Evolutionary conservation across 1,284 basidiomycete genomes (phyloP).

Genomic region (Marasmius oreades): DNA sequence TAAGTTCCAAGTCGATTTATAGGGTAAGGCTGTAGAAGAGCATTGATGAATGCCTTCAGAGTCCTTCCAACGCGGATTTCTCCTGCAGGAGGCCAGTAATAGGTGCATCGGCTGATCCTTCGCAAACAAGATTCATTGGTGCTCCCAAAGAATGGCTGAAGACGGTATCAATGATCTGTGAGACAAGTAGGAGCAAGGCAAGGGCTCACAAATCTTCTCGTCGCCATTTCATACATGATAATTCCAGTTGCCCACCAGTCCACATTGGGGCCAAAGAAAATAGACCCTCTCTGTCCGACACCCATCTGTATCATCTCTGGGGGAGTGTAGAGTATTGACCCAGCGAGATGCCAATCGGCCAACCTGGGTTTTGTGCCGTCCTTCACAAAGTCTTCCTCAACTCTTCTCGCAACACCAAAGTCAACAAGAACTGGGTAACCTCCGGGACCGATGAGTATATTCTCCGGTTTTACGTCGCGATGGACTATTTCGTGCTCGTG

Average conservation of each 20-base stretch:
- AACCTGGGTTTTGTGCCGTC: constrained; percentile 16
- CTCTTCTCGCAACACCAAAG: constrained; percentile 62
- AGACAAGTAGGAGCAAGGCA: background rate
- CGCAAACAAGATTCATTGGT: constrained; percentile 21
- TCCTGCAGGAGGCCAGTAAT: constrained; percentile 31
- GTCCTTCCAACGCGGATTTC: constrained; percentile 30
- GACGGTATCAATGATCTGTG: background rate
- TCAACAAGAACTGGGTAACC: constrained; percentile 71
- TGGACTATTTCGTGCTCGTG: constrained; percentile 16
- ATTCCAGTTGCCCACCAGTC: constrained; percentile 80
- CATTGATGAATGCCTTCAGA: constrained; percentile 37
- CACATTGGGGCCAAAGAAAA: constrained; percentile 49
- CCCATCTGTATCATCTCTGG: constrained; percentile 55
- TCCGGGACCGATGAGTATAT: constrained; percentile 31
- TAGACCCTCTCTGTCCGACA: constrained; percentile 36
- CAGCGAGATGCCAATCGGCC: constrained; percentile 47
- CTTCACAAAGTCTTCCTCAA: constrained; percentile 17
- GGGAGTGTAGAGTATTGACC: constrained; percentile 69
- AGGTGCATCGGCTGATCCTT: constrained; percentile 23
- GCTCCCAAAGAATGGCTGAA: constrained; percentile 33
- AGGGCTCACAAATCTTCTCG: constrained; percentile 46
- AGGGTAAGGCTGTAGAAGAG: constrained; percentile 35
- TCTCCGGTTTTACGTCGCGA: constrained; percentile 1
- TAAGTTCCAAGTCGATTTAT: constrained; percentile 35
- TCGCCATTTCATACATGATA: constrained; percentile 74